Base-by-base conservation (phyloP, 495 filamentous ascomycete genomes). In the Podospora appendiculata region DNA sequence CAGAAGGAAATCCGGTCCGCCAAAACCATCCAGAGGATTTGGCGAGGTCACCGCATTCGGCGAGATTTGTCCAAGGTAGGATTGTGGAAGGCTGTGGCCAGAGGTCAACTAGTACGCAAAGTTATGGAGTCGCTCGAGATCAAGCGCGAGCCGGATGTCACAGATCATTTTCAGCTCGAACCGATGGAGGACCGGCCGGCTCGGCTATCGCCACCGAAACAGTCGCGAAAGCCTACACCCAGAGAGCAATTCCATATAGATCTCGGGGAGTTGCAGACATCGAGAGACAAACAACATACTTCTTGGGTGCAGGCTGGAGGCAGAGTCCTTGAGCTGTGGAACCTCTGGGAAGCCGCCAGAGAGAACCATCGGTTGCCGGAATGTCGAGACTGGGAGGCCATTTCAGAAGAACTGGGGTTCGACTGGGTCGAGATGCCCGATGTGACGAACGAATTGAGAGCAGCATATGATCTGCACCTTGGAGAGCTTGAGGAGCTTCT, bases 331-430 rank as follows among this genome's bases (percentile, higher is more conserved):
- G 55, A 59, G 17, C 36, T 64, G n/a, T 72, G 70, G 70, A 51
- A 69, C 7, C 45, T 72, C 2, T 73, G 70, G 69, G 50, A 55
- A 8, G 64, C 60, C 16, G 61, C 63, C 1, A 61, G 54, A 14
- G 47, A 57, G 12, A 61, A 71, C 42, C 50, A 66, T 8, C 46
- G 58, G 25, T 53, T 56, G 11, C 52, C 56, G 25, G 45, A 25
- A 10, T 50, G 51, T 13, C 69, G 68, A 14, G 58, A 72, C 51
- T 74, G 70, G 72, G 55, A 67, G 41, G 46, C 59, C 14, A 57
- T 79, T 16, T 62, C 70, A 0, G 69, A 68, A 41, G 36, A 45
- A 0, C 58, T 79, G 16, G 68, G 61, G 0, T 66, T 73, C 50
- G 58, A 75, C 54, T 72, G 66, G 63, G 47, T 67, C 39, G 47